These are phyloP conservation scores for Pseudonitzschia multistriata DNA, from an alignment of 108 stramenopile species.

Conservation along the genomic window DNA sequence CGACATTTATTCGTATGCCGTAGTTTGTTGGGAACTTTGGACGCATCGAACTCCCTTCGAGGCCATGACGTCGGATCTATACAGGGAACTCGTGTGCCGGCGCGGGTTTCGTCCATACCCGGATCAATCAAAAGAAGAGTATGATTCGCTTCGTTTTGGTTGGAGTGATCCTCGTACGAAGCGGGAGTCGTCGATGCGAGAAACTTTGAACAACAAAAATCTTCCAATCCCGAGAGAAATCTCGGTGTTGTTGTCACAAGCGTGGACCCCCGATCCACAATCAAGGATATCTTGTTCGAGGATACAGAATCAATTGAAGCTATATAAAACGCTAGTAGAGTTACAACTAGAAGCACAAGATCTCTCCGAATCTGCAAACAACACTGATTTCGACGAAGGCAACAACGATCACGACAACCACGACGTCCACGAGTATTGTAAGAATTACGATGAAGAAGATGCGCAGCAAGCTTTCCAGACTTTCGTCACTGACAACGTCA, in stretches of 20 bases:
- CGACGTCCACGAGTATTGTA: not conserved
- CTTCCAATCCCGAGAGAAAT: not conserved
- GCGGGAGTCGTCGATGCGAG: not conserved
- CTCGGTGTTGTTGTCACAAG: not conserved
- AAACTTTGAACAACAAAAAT: not conserved
- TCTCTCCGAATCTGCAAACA: not conserved
- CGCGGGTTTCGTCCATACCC: conserved; percentile 4
- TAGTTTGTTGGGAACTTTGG: conserved; percentile 29
- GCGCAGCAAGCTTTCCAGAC: not conserved
- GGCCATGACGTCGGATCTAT: not conserved
- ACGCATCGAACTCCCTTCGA: not conserved
- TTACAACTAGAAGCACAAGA: conserved; percentile 8
- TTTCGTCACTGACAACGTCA: not conserved
- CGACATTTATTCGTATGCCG: conserved; percentile 57
- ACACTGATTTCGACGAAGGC: not conserved
- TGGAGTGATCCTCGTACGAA: not conserved
- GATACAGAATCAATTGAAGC: not conserved
- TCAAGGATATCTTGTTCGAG: not conserved
- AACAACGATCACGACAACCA: not conserved
- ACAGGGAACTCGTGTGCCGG: not conserved
- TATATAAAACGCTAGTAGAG: not conserved
- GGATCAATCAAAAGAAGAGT: not conserved
- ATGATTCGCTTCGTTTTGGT: not conserved
- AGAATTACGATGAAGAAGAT: not conserved
- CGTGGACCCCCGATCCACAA: not conserved